Percentiles rank a stretch among this genome's conserved stretches.
Evolutionary conservation across 352 stramenopile species (phyloP).

Genomic region (Globisporangium takayamanum): DNA sequence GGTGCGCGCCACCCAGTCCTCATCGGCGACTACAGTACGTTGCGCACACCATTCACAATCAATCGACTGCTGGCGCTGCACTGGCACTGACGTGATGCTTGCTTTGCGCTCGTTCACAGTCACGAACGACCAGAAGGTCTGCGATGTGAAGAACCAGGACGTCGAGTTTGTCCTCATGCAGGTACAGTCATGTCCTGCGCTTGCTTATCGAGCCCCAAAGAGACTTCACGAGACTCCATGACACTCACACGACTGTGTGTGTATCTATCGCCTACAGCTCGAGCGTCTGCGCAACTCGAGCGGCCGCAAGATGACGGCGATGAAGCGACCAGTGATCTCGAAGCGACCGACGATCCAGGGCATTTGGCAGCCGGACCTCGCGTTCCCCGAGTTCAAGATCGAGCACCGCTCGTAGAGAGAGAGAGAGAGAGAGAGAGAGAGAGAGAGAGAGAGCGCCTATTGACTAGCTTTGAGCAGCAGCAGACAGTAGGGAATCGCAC

Average conservation of each 20-base stretch:
- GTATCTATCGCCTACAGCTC: conserved; percentile 32
- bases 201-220: not conserved
- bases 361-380: conserved; percentile 84
- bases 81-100: not conserved
- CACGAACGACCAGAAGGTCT: conserved; percentile 75
- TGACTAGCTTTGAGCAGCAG: not conserved
- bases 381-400: conserved; percentile 83
- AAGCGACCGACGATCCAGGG: conserved; percentile 79
- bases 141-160: conserved; percentile 87
- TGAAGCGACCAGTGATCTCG: conserved; percentile 80
- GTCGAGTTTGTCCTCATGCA: conserved; percentile 75
- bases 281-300: conserved; percentile 82
- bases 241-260: not conserved
- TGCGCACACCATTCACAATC: not conserved
- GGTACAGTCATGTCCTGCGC: conserved; percentile 23
- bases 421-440: conserved; percentile 5
- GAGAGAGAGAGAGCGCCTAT: not conserved
- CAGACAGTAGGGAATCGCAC: not conserved
- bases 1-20: conserved; percentile 72
- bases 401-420: conserved; percentile 42
- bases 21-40: conserved; percentile 79
- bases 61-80: not conserved
- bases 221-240: not conserved
- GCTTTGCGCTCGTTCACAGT: conserved; percentile 25
- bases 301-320: conserved; percentile 82